phyloP scores from a whole-genome alignment of 129 eudicot species.

The Heracleum sosnowskyi region DNA sequence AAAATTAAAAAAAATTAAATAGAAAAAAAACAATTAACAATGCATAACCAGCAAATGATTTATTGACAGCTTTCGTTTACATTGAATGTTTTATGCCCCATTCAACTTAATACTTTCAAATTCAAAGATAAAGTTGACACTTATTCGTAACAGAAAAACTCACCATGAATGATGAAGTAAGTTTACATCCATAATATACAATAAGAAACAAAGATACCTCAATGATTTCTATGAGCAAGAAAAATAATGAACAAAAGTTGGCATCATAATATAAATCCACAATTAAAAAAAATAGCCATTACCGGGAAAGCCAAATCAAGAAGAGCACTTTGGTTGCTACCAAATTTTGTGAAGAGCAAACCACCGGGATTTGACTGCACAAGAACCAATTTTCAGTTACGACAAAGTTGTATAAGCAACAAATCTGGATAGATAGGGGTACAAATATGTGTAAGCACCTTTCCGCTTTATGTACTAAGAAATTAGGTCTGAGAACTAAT shows the following conservation, averaged over 20 bases:
- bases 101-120: too few species aligned
- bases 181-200: neutral
- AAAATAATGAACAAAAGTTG: neutral
- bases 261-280: neutral
- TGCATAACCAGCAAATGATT: neutral
- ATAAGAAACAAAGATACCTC: too few species aligned
- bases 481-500: neutral
- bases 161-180: neutral
- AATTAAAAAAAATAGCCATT: slow-evolving; percentile 9
- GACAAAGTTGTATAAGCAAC: neutral
- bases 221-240: neutral
- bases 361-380: slow-evolving; percentile 83
- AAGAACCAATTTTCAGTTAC: slow-evolving; percentile 10
- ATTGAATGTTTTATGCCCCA: too few species aligned
- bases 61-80: neutral
- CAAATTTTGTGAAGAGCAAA: slow-evolving; percentile 85
- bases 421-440: neutral
- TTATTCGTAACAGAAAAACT: too few species aligned
- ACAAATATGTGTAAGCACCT: neutral
- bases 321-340: slow-evolving; percentile 87
- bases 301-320: slow-evolving; percentile 88
- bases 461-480: neutral
- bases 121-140: too few species aligned
- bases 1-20: too few species aligned
- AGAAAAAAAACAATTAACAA: too few species aligned